Percentiles rank a stretch among this genome's conserved stretches.
These are phyloP conservation scores for Athelia psychrophila DNA, from an alignment of 1,284 basidiomycete genomes.

Conservation along the genomic window DNA sequence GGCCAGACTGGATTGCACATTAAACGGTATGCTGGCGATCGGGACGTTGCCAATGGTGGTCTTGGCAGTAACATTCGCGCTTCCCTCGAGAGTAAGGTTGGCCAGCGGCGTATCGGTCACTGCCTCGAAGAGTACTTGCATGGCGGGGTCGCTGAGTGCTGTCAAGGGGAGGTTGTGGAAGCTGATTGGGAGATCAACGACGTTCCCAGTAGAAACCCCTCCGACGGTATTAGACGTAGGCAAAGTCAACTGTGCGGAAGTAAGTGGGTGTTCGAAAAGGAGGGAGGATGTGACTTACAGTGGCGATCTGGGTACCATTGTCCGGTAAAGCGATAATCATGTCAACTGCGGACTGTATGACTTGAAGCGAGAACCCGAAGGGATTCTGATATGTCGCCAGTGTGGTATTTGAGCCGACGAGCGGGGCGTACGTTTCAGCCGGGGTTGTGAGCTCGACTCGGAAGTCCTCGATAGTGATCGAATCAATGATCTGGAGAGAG, in stretches of 20 bases:
- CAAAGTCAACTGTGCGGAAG: slow-evolving; percentile 45
- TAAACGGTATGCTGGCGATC: slow-evolving; percentile 63
- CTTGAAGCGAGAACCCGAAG: slow-evolving; percentile 74
- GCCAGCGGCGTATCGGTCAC: slow-evolving; percentile 52
- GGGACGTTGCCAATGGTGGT: slow-evolving; percentile 70
- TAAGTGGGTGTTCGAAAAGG: neutral
- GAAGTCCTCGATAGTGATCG: slow-evolving; percentile 65
- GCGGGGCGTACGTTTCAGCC: slow-evolving; percentile 55
- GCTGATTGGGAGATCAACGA: slow-evolving; percentile 53
- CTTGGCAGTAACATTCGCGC: slow-evolving; percentile 58
- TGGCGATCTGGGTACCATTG: slow-evolving; percentile 49
- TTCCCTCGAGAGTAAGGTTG: slow-evolving; percentile 52
- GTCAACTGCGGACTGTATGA: slow-evolving; percentile 52
- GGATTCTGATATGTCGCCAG: slow-evolving; percentile 73
- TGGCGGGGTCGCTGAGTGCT: slow-evolving; percentile 53
- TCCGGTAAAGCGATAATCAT: slow-evolving; percentile 44
- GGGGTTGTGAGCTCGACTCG: slow-evolving; percentile 49
- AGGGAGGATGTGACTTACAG: slow-evolving; percentile 32
- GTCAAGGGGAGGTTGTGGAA: slow-evolving; percentile 59
- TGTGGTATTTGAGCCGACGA: slow-evolving; percentile 57
- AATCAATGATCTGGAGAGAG: slow-evolving; percentile 55
- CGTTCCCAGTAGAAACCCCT: slow-evolving; percentile 67
- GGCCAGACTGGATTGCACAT: slow-evolving; percentile 52
- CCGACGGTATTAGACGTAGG: slow-evolving; percentile 49
- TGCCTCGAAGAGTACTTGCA: slow-evolving; percentile 54